Evolutionary conservation across 352 stramenopile genomes (phyloP).

Genomic region (Globisporangium okanoganense): DNA sequence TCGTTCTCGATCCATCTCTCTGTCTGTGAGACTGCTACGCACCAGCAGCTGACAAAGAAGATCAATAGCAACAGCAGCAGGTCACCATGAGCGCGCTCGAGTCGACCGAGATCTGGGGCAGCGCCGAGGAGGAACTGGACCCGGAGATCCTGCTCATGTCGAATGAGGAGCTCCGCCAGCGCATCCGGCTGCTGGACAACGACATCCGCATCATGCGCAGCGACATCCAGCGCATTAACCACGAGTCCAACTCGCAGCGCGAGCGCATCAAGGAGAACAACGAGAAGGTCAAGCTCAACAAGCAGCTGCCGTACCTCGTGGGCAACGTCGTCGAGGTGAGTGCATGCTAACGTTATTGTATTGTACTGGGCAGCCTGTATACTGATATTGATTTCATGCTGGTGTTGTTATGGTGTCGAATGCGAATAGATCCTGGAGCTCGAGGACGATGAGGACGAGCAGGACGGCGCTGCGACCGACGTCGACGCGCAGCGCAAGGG

Average conservation of each 20-base stretch:
- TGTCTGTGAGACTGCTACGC: background rate
- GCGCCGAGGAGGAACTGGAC: slow-evolving; percentile 54
- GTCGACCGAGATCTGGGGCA: slow-evolving; percentile 58
- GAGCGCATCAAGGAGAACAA: slow-evolving; percentile 98
- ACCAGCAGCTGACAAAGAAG: background rate
- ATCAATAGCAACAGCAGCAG: background rate
- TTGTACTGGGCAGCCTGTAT: background rate
- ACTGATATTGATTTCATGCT: slow-evolving; percentile 9
- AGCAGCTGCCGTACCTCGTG: slow-evolving; percentile 98
- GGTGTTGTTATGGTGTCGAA: background rate
- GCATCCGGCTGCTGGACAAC: slow-evolving; percentile 96
- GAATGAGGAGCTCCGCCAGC: slow-evolving; percentile 94
- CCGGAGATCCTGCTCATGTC: slow-evolving; percentile 94
- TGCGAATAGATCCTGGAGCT: slow-evolving; percentile 58
- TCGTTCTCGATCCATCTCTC: background rate
- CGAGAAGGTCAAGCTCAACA: slow-evolving; percentile 99
- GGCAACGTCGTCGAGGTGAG: slow-evolving; percentile 96
- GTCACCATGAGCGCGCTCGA: slow-evolving; percentile 56
- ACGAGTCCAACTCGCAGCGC: slow-evolving; percentile 92
- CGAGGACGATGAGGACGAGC: slow-evolving; percentile 91
- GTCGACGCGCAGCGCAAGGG: slow-evolving; percentile 89
- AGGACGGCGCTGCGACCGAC: slow-evolving; percentile 92
- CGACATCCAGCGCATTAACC: slow-evolving; percentile 96
- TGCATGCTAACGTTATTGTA: background rate
- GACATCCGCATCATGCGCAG: slow-evolving; percentile 97